Percentiles rank a stretch among this genome's conserved stretches.
phyloP scores from a whole-genome alignment of 441 rosid genomes.

The Syzygium malaccense region DNA sequence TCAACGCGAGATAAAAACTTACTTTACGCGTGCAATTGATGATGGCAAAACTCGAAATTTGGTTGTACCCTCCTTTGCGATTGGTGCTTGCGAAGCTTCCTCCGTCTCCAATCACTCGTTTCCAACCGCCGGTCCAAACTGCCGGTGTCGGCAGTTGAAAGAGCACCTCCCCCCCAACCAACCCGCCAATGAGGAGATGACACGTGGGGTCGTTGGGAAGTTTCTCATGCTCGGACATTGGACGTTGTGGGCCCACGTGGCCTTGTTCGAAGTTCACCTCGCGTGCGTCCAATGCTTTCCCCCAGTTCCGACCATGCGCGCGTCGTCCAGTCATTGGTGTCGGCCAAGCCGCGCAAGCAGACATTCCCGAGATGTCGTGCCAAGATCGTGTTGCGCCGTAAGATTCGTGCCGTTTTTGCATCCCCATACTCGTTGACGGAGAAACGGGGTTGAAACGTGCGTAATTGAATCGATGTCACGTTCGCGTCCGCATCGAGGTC shows the following conservation, averaged over 20 bases:
- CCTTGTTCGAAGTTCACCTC: background rate
- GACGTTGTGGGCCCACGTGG: background rate
- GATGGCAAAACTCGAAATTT: background rate
- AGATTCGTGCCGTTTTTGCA: background rate
- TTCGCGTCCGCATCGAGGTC: rapidly evolving
- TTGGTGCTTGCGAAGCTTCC: background rate
- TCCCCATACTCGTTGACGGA: background rate
- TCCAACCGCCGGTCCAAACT: background rate
- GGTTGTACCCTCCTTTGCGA: background rate
- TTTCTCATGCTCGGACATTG: background rate
- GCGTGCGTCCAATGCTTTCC: background rate
- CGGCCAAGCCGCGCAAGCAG: background rate
- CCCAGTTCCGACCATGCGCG: background rate
- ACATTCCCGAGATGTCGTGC: background rate
- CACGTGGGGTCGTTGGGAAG: background rate
- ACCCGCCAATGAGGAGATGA: background rate
- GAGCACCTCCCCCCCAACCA: no score
- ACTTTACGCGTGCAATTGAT: background rate
- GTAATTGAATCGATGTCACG: background rate
- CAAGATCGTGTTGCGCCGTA: background rate
- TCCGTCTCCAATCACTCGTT: background rate
- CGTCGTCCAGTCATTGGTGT: background rate
- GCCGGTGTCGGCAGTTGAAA: background rate
- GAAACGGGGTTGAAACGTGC: background rate
- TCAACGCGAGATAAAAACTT: background rate